Evolutionary conservation across 1,139 yeast genomes (phyloP).

Genomic region (Zygoascus hellenicus): DNA sequence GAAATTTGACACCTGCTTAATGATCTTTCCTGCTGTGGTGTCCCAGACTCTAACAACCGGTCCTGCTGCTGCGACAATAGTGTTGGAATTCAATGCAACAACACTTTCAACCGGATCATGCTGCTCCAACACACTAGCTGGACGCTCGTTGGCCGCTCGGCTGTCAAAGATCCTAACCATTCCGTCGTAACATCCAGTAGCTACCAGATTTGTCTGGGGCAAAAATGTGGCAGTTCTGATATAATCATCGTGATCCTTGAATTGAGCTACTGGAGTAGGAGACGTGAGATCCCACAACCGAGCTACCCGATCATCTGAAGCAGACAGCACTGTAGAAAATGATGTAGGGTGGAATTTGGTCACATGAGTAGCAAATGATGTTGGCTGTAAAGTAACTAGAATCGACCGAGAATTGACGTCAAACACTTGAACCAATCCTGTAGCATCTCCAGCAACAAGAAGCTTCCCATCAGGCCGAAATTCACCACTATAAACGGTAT

Average conservation of each 20-base stretch:
- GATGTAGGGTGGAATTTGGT: constrained; percentile 79
- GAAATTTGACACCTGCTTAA: constrained; percentile 67
- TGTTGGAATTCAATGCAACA: constrained; percentile 71
- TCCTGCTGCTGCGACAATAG: constrained; percentile 79
- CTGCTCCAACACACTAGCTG: constrained; percentile 50
- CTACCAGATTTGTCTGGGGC: constrained; percentile 61
- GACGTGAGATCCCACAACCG: constrained; percentile 82
- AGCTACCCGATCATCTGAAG: constrained; percentile 85
- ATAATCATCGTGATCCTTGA: constrained; percentile 81
- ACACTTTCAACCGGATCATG: constrained; percentile 84
- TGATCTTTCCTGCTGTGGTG: constrained; percentile 63
- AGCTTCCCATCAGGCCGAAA: constrained; percentile 78
- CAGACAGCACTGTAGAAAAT: constrained; percentile 67
- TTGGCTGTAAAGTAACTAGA: constrained; percentile 73
- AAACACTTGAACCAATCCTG: constrained; percentile 78
- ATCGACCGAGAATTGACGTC: constrained; percentile 79
- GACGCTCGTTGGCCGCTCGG: constrained; percentile 44
- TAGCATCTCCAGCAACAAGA: constrained; percentile 81
- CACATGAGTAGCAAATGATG: constrained; percentile 84
- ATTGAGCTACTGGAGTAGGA: constrained; percentile 62
- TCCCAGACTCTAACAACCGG: constrained; percentile 90
- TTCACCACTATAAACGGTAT: constrained; percentile 82
- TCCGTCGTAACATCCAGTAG: constrained; percentile 96
- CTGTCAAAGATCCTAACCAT: constrained; percentile 80
- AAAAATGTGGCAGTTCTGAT: constrained; percentile 77